Evolutionary conservation across 495 filamentous ascomycete species (phyloP).

Genomic region (Penicillium subrubescens): DNA sequence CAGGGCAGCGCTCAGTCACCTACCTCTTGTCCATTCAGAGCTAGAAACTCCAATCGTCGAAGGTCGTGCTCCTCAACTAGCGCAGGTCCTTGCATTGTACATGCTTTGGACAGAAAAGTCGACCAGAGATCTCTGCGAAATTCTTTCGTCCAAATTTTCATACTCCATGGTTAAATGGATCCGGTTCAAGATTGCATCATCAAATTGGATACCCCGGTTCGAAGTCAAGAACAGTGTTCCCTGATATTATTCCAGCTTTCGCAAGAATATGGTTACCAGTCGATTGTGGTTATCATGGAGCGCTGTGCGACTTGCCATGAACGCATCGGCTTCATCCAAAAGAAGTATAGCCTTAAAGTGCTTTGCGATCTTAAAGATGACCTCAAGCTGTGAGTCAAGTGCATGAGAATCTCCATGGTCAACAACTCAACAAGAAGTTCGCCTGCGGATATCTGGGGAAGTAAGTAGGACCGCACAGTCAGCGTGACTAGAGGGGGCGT

Average conservation of each 20-base stretch:
- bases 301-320: neutral
- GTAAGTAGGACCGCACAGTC: neutral
- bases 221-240: slow-evolving; percentile 39
- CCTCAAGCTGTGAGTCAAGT: neutral
- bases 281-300: neutral
- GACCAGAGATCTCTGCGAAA: slow-evolving; percentile 1
- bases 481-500: neutral
- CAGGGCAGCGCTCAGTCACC: slow-evolving; percentile 2
- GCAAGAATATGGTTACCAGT: slow-evolving; percentile 43
- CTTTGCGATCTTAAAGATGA: neutral
- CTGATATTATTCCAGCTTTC: slow-evolving; percentile 59
- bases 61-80: slow-evolving; percentile 19
- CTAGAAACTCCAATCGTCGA: slow-evolving; percentile 16
- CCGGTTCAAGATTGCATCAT: slow-evolving; percentile 26
- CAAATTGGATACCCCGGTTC: slow-evolving; percentile 32
- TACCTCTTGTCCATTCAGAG: slow-evolving; percentile 32
- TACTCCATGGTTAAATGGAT: neutral
- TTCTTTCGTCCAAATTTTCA: neutral
- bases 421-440: neutral
- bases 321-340: neutral
- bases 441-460: neutral
- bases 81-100: slow-evolving; percentile 18
- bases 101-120: neutral
- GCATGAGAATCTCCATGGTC: neutral
- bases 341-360: neutral